Percentiles rank a stretch among this genome's conserved stretches.
These are phyloP conservation scores for Millerozyma miso DNA, from an alignment of 805 yeast species.

Conservation along the genomic window DNA sequence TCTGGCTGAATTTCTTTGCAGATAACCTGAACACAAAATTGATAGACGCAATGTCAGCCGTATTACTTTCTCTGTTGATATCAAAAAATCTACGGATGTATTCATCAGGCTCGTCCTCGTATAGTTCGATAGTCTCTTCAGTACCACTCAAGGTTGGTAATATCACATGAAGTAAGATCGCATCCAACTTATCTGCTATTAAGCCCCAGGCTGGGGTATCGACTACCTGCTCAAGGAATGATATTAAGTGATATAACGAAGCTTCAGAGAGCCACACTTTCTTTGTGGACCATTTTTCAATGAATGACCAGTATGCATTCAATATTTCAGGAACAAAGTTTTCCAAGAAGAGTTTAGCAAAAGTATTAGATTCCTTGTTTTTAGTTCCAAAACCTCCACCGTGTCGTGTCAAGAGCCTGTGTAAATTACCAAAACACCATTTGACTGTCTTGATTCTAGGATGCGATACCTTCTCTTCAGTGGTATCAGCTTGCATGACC, in stretches of 20 bases:
- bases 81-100: conserved; percentile 42
- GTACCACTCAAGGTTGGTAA: conserved; percentile 39
- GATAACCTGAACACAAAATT: conserved; percentile 41
- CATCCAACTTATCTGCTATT: conserved; percentile 36
- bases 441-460: conserved; percentile 42
- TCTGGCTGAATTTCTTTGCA: conserved; percentile 37
- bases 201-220: conserved; percentile 37
- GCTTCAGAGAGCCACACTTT: conserved; percentile 38
- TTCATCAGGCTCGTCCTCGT: conserved; percentile 45
- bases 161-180: conserved; percentile 35
- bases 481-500: conserved; percentile 27
- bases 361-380: conserved; percentile 21
- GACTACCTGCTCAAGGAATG: conserved; percentile 39
- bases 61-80: conserved; percentile 44
- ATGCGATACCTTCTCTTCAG: conserved; percentile 29
- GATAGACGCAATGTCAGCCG: conserved; percentile 48
- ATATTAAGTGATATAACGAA: conserved; percentile 38
- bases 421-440: conserved; percentile 43
- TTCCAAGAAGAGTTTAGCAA: conserved; percentile 28
- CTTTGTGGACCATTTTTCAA: conserved; percentile 37
- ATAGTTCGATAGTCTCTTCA: conserved; percentile 35
- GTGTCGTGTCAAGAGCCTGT: conserved; percentile 38
- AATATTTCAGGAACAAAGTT: conserved; percentile 42
- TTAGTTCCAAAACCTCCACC: conserved; percentile 40
- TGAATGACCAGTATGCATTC: conserved; percentile 39